A percentile compares a stretch with the other conserved stretches of the same genome.
These are phyloP conservation scores for Penicillium turbatum DNA, from an alignment of 495 filamentous ascomycete genomes.

Conservation along the genomic window DNA sequence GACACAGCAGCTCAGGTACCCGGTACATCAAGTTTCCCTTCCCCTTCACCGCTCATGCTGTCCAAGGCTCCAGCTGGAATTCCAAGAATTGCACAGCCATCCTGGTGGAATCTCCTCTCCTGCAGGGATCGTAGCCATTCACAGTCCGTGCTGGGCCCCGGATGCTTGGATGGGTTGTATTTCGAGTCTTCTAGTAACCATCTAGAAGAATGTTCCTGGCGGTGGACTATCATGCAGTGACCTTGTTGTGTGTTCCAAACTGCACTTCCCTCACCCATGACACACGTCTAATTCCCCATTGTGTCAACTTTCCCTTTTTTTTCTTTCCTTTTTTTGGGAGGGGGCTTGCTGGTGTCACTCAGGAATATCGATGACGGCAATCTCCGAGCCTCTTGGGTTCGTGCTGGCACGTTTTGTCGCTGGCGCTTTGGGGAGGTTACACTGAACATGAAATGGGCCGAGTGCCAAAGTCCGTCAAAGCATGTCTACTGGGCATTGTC, in stretches of 20 bases:
- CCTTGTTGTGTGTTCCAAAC: not conserved
- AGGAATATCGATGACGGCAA: conserved; percentile 16
- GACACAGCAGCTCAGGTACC: conserved; percentile 14
- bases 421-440: conserved; percentile 13
- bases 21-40: conserved; percentile 1
- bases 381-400: conserved; percentile 16
- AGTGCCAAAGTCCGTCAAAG: conserved; percentile 16
- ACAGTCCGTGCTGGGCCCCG: conserved; percentile 11
- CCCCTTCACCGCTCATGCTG: conserved; percentile 25
- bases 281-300: not conserved
- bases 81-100: conserved; percentile 19
- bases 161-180: conserved; percentile 25
- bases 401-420: not conserved
- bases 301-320: not conserved
- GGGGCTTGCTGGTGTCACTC: not conserved
- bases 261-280: not conserved
- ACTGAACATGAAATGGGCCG: conserved; percentile 24
- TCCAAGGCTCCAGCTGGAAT: conserved; percentile 20
- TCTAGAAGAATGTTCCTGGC: conserved; percentile 35
- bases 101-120: conserved; percentile 10
- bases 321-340: not conserved
- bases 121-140: conserved; percentile 22
- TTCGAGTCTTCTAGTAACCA: conserved; percentile 29
- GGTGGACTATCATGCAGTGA: conserved; percentile 21
- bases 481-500: conserved; percentile 13